Conservation (phyloP, 805 yeast genomes). For the Tetrapisispora nanseiensis region DNA sequence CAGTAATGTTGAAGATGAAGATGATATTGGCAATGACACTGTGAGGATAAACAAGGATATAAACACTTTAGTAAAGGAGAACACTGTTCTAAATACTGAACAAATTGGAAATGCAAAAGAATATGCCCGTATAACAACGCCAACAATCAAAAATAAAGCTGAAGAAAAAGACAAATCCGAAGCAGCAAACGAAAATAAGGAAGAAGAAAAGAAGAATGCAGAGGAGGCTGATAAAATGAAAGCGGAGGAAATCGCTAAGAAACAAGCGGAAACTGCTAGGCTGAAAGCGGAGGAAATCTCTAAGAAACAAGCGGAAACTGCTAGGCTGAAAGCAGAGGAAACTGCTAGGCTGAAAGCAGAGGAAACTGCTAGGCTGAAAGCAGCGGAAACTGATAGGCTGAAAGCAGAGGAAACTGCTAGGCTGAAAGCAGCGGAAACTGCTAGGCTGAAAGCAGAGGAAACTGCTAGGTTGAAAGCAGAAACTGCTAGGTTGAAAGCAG, state of each 20-base stretch:
- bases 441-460: neutral
- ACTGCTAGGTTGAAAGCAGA: neutral
- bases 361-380: neutral
- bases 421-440: neutral
- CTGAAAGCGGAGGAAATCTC: neutral
- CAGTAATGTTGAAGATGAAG: neutral
- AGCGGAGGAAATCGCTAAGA: neutral
- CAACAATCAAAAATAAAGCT: neutral
- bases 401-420: neutral
- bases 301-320: neutral
- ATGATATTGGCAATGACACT: constrained; percentile 4
- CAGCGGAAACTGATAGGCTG: neutral
- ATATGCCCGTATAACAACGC: too few relatives aligned
- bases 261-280: neutral
- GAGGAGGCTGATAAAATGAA: neutral
- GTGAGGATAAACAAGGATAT: neutral
- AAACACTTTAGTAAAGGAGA: too few relatives aligned
- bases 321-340: too few relatives aligned
- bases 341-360: neutral
- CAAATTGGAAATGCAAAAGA: neutral
- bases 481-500: neutral
- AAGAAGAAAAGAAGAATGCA: neutral
- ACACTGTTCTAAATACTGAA: too few relatives aligned
- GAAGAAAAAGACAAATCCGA: neutral
- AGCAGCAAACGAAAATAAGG: neutral